Percentiles rank a stretch among this genome's conserved stretches.
Evolutionary conservation across 2,329 filamentous ascomycete genomes (phyloP).

Genomic region (Fusarium incarnatum): DNA sequence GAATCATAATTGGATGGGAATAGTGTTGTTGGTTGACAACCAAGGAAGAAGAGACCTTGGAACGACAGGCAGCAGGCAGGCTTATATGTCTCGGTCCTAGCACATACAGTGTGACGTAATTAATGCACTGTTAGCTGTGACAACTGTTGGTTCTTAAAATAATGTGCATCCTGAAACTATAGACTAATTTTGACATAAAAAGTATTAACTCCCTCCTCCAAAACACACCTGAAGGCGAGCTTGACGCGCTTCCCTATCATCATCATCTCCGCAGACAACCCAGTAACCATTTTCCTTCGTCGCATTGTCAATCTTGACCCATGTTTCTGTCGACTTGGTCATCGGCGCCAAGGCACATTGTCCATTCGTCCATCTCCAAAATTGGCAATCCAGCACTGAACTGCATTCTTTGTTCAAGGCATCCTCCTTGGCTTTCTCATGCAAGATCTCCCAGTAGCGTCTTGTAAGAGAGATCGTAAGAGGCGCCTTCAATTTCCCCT

Average conservation of each 20-base stretch:
- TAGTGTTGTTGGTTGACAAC: too few relatives aligned
- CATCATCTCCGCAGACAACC: neutral
- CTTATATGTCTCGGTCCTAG: too few relatives aligned
- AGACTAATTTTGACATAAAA: too few relatives aligned
- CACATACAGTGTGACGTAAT: too few relatives aligned
- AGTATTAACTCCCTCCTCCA: too few relatives aligned
- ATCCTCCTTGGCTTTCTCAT: neutral
- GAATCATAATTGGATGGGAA: too few relatives aligned
- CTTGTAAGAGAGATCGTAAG: neutral
- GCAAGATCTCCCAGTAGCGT: neutral
- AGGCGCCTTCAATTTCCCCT: neutral
- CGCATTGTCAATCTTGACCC: neutral
- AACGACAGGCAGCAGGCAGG: too few relatives aligned
- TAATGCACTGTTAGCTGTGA: rapidly evolving
- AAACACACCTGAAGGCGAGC: too few relatives aligned
- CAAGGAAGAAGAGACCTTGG: too few relatives aligned
- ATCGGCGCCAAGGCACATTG: neutral
- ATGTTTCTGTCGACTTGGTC: neutral
- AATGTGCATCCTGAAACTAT: too few relatives aligned
- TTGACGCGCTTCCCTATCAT: neutral
- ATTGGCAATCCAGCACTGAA: neutral
- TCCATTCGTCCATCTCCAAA: neutral
- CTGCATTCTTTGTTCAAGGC: neutral
- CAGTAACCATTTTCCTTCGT: neutral
- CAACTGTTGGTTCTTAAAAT: too few relatives aligned